Percentiles rank a stretch among this genome's conserved stretches.
Evolutionary conservation across 768 basidiomycete genomes (phyloP).

Genomic region (Panus rudis): DNA sequence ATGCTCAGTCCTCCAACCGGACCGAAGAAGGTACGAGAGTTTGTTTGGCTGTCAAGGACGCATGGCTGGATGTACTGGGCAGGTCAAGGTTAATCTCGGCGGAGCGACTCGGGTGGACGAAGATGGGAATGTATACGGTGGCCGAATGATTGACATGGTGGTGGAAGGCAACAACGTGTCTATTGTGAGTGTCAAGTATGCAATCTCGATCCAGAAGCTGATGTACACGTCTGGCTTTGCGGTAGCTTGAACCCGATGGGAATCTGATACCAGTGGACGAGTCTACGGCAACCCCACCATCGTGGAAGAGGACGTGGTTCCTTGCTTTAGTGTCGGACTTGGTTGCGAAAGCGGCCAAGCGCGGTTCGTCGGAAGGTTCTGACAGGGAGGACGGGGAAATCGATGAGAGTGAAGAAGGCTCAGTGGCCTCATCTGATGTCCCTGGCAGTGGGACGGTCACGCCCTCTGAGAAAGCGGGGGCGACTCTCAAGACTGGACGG

Average conservation of each 20-base stretch:
- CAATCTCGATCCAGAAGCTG: conserved; percentile 5
- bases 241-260: conserved; percentile 56
- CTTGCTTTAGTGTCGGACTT: conserved; percentile 36
- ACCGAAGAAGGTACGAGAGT: conserved; percentile 52
- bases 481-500: conserved; percentile 21
- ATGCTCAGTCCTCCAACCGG: conserved; percentile 59
- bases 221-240: conserved; percentile 6
- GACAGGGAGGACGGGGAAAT: conserved; percentile 18
- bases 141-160: conserved; percentile 68
- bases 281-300: conserved; percentile 50
- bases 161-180: conserved; percentile 71
- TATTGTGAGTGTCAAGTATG: conserved; percentile 42
- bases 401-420: conserved; percentile 32
- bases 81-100: conserved; percentile 72
- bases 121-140: conserved; percentile 43
- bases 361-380: conserved; percentile 6
- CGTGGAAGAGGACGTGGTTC: conserved; percentile 66
- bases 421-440: conserved; percentile 38
- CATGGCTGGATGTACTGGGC: not conserved
- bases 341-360: conserved; percentile 12
- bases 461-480: conserved; percentile 23
- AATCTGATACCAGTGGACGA: conserved; percentile 51
- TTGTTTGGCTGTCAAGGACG: not conserved
- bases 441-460: conserved; percentile 35
- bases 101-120: conserved; percentile 44